These are phyloP conservation scores for Zelopaecilomyces penicillatus DNA, from an alignment of 2,329 filamentous ascomycete genomes.

Conservation along the genomic window DNA sequence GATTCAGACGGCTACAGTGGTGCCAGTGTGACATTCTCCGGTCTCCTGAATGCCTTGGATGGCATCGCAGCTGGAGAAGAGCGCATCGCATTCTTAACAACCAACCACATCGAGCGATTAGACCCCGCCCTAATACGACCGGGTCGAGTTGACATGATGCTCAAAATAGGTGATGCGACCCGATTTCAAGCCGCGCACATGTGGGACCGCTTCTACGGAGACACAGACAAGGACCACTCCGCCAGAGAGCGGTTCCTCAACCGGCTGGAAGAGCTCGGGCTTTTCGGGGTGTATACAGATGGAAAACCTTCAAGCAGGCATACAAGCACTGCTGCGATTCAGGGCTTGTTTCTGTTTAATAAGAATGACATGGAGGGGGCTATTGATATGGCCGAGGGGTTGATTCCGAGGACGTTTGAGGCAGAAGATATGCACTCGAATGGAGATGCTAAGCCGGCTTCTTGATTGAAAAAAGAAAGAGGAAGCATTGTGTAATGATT, in stretches of 20 bases:
- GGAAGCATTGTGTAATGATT: background rate
- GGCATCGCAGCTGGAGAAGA: conserved; percentile 94
- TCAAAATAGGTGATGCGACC: conserved; percentile 81
- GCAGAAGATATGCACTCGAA: conserved; percentile 30
- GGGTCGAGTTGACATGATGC: conserved; percentile 87
- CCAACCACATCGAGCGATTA: conserved; percentile 84
- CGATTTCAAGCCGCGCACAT: conserved; percentile 75
- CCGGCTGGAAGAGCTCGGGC: conserved; percentile 58
- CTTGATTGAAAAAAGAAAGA: conserved; percentile 16
- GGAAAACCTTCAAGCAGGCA: conserved; percentile 37
- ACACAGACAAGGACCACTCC: conserved; percentile 57
- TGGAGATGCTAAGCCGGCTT: conserved; percentile 33
- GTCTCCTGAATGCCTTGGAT: conserved; percentile 75
- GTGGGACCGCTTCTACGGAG: conserved; percentile 93
- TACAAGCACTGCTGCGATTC: conserved; percentile 84
- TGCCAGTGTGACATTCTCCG: conserved; percentile 88
- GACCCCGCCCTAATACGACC: conserved; percentile 86
- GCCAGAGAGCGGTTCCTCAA: conserved; percentile 62
- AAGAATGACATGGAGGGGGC: conserved; percentile 86
- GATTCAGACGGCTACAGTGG: conserved; percentile 79
- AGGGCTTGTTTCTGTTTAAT: conserved; percentile 91
- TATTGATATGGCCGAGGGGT: conserved; percentile 65
- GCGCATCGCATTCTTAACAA: conserved; percentile 86
- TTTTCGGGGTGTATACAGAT: conserved; percentile 53
- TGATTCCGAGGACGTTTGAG: conserved; percentile 51